Percentiles rank a stretch among this genome's conserved stretches.
Conservation (phyloP, 1,284 basidiomycete genomes). For the Ganoderma multipileum region DNA sequence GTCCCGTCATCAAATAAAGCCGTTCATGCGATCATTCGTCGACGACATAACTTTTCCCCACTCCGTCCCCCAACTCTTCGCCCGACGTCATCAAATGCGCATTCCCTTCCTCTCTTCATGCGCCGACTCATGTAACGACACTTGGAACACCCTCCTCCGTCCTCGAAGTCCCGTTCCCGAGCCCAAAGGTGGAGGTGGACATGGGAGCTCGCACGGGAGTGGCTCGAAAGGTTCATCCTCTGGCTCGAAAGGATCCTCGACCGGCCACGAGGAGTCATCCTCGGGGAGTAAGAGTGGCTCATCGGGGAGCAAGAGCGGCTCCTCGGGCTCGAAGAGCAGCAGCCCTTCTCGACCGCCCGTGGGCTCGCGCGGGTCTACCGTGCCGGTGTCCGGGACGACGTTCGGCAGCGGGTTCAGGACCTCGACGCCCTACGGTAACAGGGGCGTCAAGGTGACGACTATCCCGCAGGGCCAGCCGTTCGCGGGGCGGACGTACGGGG, state of each 20-base stretch:
- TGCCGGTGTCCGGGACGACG: conserved; percentile 40
- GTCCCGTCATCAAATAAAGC: too few species aligned
- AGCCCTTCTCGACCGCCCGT: conserved; percentile 1
- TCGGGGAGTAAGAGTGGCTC: conserved; percentile 12
- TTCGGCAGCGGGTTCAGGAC: conserved; percentile 29
- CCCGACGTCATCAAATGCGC: neutral
- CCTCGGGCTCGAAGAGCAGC: conserved; percentile 32
- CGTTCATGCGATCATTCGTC: too few species aligned
- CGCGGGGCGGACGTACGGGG: conserved; percentile 50
- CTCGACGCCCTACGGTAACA: conserved; percentile 45
- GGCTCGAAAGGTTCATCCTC: conserved; percentile 19
- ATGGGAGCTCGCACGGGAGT: conserved; percentile 6
- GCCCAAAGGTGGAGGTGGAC: conserved; percentile 23
- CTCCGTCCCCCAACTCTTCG: neutral
- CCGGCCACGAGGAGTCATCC: conserved; percentile 28
- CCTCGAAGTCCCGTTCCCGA: conserved; percentile 5
- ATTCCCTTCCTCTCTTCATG: conserved; percentile 8
- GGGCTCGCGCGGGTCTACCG: conserved; percentile 21
- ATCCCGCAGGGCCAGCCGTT: conserved; percentile 51
- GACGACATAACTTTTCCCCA: neutral
- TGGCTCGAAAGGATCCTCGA: conserved; percentile 27
- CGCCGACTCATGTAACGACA: neutral
- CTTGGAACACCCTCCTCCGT: neutral
- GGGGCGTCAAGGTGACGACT: conserved; percentile 41
- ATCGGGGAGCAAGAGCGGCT: conserved; percentile 13